Evolutionary conservation across 257 asterid genomes (phyloP).

Genomic region (Rauvolfia tetraphylla): DNA sequence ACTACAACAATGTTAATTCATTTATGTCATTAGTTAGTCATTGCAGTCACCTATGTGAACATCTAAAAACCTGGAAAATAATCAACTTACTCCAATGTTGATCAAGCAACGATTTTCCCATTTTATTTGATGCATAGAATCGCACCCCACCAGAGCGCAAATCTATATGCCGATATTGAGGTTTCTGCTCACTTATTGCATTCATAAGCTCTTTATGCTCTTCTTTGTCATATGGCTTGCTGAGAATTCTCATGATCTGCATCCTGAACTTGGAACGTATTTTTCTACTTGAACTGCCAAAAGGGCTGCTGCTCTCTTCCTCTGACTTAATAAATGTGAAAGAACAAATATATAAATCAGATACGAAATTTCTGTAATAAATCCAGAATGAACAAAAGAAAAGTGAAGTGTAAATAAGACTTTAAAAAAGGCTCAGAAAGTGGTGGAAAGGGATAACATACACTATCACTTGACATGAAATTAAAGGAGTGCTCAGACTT

Average conservation of each 20-base stretch:
- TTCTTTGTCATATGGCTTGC: background rate
- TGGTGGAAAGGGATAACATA: background rate
- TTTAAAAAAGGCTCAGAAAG: background rate
- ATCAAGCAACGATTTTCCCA: background rate
- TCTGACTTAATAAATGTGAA: background rate
- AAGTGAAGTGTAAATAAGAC: too few species aligned
- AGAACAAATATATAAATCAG: background rate
- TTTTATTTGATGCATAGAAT: background rate
- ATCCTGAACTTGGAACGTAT: background rate
- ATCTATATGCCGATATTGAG: background rate
- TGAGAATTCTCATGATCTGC: background rate
- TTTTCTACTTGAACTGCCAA: background rate
- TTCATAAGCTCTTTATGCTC: background rate
- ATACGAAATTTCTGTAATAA: background rate
- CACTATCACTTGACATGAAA: background rate
- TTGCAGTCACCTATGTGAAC: background rate
- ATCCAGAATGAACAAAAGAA: background rate
- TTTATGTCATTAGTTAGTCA: too few species aligned
- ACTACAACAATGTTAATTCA: too few species aligned
- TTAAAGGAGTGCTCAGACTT: background rate
- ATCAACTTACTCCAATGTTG: background rate
- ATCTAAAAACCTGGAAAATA: background rate
- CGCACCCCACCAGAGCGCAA: background rate
- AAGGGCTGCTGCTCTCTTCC: background rate
- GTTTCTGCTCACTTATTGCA: background rate